phyloP scores from a whole-genome alignment of 805 yeast species.

The Kodamaea neixiangensis region DNA sequence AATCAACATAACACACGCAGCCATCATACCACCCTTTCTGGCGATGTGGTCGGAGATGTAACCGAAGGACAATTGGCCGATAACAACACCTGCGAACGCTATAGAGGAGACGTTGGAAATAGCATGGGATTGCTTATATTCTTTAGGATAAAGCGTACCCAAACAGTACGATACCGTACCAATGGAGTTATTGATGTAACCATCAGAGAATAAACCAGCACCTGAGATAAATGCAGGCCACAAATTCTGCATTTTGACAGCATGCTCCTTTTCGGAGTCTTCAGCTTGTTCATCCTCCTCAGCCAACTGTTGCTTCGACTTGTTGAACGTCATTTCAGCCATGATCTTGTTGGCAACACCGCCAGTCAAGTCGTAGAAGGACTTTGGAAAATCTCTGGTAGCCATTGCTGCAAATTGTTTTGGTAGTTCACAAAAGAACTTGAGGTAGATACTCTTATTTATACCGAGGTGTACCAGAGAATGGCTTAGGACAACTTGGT shows the following conservation, averaged over 20 bases:
- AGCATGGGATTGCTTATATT: slow-evolving; percentile 64
- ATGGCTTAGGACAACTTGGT: too few species aligned
- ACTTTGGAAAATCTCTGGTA: slow-evolving; percentile 53
- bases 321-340: slow-evolving; percentile 45
- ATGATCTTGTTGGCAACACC: slow-evolving; percentile 45
- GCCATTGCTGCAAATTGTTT: slow-evolving; percentile 13
- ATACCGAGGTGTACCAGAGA: too few species aligned
- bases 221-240: slow-evolving; percentile 58
- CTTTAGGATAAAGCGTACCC: slow-evolving; percentile 60
- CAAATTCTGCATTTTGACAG: slow-evolving; percentile 15
- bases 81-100: slow-evolving; percentile 88
- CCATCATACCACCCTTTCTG: slow-evolving; percentile 80
- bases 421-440: too few species aligned
- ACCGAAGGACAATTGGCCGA: slow-evolving; percentile 83
- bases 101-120: slow-evolving; percentile 79
- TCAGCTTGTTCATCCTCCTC: slow-evolving; percentile 21
- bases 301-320: slow-evolving; percentile 22
- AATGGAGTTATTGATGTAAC: slow-evolving; percentile 84
- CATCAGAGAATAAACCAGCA: slow-evolving; percentile 91
- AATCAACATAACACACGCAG: slow-evolving; percentile 72
- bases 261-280: slow-evolving; percentile 11
- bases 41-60: slow-evolving; percentile 74
- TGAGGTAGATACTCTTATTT: background rate
- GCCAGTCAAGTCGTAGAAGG: slow-evolving; percentile 34
- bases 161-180: slow-evolving; percentile 75